These are phyloP conservation scores for Phoenix roebelenii DNA, from an alignment of 176 grass and related monocot genomes.

Conservation along the genomic window DNA sequence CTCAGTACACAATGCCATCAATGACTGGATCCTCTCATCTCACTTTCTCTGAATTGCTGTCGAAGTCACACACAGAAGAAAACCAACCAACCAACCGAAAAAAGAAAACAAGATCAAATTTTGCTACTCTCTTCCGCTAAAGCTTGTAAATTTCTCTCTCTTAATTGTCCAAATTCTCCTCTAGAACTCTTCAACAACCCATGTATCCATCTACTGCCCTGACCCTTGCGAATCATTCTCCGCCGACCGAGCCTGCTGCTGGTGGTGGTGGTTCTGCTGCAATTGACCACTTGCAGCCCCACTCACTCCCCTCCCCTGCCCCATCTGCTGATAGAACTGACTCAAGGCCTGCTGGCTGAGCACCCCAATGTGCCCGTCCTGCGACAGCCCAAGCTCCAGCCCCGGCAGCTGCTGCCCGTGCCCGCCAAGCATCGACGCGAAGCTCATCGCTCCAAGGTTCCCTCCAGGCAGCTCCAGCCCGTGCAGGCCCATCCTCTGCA, in stretches of 20 bases:
- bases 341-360: constrained; percentile 39
- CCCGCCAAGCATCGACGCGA: constrained; percentile 50
- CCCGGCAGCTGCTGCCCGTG: constrained; percentile 53
- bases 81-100: constrained; percentile 7
- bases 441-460: constrained; percentile 43
- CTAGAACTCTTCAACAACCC: not conserved
- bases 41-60: not conserved
- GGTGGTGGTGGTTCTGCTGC: constrained; percentile 34
- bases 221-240: constrained; percentile 53
- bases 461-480: constrained; percentile 13
- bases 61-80: constrained; percentile 15
- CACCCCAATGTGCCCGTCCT: constrained; percentile 67
- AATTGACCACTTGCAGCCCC: constrained; percentile 34
- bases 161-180: not conserved
- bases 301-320: not conserved
- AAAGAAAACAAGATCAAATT: not conserved
- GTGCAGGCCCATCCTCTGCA: constrained; percentile 14
- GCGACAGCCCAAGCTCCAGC: constrained; percentile 57
- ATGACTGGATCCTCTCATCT: not conserved
- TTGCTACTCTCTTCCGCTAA: constrained; percentile 15
- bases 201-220: constrained; percentile 30
- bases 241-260: constrained; percentile 40
- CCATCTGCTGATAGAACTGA: constrained; percentile 68
- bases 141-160: constrained; percentile 19
- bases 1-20: not conserved